A percentile compares a stretch with the other conserved stretches of the same genome.
These are phyloP conservation scores for Hypoxylon fragiforme DNA, from an alignment of 495 filamentous ascomycete species.

Conservation along the genomic window DNA sequence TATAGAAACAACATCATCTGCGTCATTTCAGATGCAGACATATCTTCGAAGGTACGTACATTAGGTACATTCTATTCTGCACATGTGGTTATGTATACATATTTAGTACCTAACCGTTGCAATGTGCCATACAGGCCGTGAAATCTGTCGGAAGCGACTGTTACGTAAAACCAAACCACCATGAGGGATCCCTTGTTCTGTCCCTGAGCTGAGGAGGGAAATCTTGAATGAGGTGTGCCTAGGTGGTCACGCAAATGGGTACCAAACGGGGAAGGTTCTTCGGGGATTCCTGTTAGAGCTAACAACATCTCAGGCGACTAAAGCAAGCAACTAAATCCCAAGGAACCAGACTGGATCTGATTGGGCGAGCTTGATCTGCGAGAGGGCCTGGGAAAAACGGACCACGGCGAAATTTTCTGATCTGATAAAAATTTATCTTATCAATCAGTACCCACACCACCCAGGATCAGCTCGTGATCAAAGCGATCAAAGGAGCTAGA, in stretches of 20 bases:
- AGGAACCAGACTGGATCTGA: not conserved
- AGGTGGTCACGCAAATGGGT: conserved; percentile 5
- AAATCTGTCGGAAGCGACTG: not conserved
- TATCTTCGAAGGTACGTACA: too few relatives aligned
- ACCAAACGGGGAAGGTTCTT: conserved; percentile 27
- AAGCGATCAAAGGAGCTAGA: conserved; percentile 18
- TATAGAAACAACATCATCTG: too few relatives aligned
- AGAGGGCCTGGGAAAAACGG: conserved; percentile 12
- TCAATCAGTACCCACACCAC: conserved; percentile 30
- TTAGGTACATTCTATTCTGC: too few relatives aligned
- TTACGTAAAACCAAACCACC: conserved; percentile 23
- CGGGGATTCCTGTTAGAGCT: conserved; percentile 25
- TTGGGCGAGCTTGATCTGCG: conserved; percentile 16
- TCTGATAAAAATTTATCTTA: conserved; percentile 31
- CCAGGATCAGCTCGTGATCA: conserved; percentile 19
- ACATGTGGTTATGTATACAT: not conserved
- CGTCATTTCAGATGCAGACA: too few relatives aligned
- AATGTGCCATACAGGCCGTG: too few relatives aligned
- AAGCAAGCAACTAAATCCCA: not conserved
- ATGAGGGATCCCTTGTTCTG: not conserved
- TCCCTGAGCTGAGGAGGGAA: conserved; percentile 27
- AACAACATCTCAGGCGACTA: not conserved
- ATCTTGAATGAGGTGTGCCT: not conserved
- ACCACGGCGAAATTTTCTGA: conserved; percentile 11
- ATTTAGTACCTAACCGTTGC: not conserved